Evolutionary conservation across 768 basidiomycete genomes (phyloP).

Genomic region (Cystobasidium ongulense): DNA sequence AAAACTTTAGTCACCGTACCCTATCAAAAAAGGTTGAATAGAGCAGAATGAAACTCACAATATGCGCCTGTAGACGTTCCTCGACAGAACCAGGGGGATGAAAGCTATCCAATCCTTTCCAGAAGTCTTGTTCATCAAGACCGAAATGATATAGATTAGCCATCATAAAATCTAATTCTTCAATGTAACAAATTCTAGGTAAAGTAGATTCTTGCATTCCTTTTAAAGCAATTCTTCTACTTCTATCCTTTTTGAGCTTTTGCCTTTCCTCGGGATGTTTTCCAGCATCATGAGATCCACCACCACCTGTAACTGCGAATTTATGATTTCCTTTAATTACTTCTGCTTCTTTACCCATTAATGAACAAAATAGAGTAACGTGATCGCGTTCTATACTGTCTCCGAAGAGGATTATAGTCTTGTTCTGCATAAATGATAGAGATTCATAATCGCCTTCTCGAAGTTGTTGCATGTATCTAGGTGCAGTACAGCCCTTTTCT

Average conservation of each 20-base stretch:
- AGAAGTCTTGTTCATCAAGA: slow-evolving; percentile 42
- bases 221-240: slow-evolving; percentile 27
- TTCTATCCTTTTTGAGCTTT: slow-evolving; percentile 30
- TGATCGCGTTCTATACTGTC: slow-evolving; percentile 42
- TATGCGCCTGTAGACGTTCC: slow-evolving; percentile 37
- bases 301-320: background rate
- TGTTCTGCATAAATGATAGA: slow-evolving; percentile 38
- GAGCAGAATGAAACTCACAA: background rate
- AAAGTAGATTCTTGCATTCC: slow-evolving; percentile 39
- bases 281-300: slow-evolving; percentile 19
- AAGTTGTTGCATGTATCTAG: slow-evolving; percentile 35
- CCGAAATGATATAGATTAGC: slow-evolving; percentile 42
- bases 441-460: slow-evolving; percentile 30
- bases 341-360: slow-evolving; percentile 40
- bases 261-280: background rate
- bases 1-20: background rate
- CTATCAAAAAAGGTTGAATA: background rate
- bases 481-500: slow-evolving; percentile 36
- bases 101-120: slow-evolving; percentile 38
- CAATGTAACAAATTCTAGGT: slow-evolving; percentile 40
- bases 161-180: slow-evolving; percentile 39
- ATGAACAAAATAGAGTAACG: slow-evolving; percentile 42
- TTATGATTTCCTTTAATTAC: slow-evolving; percentile 31
- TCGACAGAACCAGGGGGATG: slow-evolving; percentile 39
- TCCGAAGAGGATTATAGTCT: slow-evolving; percentile 40